Conservation (phyloP, 768 basidiomycete genomes). For the Pleurotus giganteus region DNA sequence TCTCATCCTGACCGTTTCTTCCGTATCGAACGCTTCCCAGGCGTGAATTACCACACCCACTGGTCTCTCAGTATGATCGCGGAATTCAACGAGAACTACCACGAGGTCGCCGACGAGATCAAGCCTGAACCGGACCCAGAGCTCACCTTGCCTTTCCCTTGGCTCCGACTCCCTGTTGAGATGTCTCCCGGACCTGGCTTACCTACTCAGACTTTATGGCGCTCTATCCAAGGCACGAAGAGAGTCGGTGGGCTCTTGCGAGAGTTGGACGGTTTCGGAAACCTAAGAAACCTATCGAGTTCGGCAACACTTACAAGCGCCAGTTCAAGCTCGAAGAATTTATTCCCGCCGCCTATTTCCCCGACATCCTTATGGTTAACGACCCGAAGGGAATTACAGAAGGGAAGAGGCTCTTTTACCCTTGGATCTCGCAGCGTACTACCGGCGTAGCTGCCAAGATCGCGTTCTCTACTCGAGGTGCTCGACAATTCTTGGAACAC, state of each 20-base stretch:
- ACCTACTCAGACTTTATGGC: not conserved
- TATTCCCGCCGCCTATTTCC: conserved; percentile 20
- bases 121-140: conserved; percentile 5
- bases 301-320: not conserved
- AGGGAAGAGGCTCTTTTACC: conserved; percentile 22
- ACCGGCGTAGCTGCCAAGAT: conserved; percentile 34
- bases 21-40: not conserved
- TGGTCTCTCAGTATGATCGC: conserved; percentile 7
- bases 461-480: conserved; percentile 23
- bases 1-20: not conserved
- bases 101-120: not conserved
- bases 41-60: not conserved
- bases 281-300: not conserved
- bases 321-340: conserved; percentile 21
- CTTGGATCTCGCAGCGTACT: conserved; percentile 20
- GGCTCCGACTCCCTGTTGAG: not conserved
- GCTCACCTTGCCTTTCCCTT: no score
- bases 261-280: not conserved
- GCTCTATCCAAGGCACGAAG: not conserved
- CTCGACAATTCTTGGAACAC: conserved; percentile 22
- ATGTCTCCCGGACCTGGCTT: not conserved
- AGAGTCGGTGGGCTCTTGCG: not conserved
- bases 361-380: conserved; percentile 22
- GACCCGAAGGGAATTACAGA: conserved; percentile 17
- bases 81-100: conserved; percentile 7